Percentiles rank a stretch among this genome's conserved stretches.
These are phyloP conservation scores for Pseudozyma sp. DNA, from an alignment of 1,284 basidiomycete species.

Conservation along the genomic window DNA sequence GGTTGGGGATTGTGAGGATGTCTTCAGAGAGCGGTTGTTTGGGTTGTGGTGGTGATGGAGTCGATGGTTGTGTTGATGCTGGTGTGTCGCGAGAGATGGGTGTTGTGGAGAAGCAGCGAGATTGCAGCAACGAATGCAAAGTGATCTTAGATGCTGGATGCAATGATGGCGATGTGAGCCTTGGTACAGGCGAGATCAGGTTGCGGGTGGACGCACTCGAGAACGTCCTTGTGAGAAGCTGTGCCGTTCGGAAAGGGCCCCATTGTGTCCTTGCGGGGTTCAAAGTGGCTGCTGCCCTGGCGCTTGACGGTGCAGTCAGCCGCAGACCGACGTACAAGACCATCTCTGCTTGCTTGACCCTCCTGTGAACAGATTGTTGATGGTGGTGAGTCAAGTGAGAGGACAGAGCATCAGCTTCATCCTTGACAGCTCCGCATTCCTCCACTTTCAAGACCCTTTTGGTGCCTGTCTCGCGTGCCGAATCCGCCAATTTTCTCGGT, in stretches of 20 bases:
- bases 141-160: background rate
- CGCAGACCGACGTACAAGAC: slow-evolving; percentile 18
- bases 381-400: background rate
- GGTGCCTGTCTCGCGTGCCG: no score
- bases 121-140: background rate
- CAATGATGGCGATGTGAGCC: background rate
- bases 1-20: slow-evolving; percentile 93
- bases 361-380: background rate
- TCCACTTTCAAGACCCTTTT: slow-evolving; percentile 11
- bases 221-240: background rate
- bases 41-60: slow-evolving; percentile 63
- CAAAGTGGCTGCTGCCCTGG: background rate
- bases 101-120: background rate
- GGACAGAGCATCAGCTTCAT: background rate
- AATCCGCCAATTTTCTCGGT: background rate
- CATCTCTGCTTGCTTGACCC: background rate
- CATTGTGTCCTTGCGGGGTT: background rate
- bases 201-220: background rate
- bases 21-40: slow-evolving; percentile 75
- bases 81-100: background rate
- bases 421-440: slow-evolving; percentile 3
- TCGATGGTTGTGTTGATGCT: slow-evolving; percentile 73
- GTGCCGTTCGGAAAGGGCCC: background rate
- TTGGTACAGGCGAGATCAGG: slow-evolving; percentile 67
- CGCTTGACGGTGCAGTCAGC: background rate